Evolutionary conservation across 2,329 filamentous ascomycete genomes (phyloP).

Genomic region (Aspergillus phoenicis): DNA sequence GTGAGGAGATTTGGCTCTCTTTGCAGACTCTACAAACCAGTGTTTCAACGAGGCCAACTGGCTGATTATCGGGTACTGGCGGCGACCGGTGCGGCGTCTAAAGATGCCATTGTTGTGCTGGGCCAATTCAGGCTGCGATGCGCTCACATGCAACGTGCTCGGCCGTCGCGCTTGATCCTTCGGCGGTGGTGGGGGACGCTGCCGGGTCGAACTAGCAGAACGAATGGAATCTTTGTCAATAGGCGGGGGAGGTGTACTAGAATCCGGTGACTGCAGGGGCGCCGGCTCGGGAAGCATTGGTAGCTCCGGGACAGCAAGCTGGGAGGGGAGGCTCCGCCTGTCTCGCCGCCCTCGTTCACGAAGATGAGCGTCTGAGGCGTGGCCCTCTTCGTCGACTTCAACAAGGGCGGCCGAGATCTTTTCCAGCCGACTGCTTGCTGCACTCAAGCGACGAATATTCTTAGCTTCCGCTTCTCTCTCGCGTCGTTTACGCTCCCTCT

Average conservation of each 20-base stretch:
- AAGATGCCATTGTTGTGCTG: slow-evolving; percentile 59
- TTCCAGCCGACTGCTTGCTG: slow-evolving; percentile 83
- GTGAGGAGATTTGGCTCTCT: slow-evolving; percentile 62
- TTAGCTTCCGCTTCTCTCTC: slow-evolving; percentile 82
- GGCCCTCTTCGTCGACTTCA: slow-evolving; percentile 77
- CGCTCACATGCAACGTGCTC: slow-evolving; percentile 84
- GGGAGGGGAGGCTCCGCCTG: slow-evolving; percentile 68
- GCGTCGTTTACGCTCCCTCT: slow-evolving; percentile 78
- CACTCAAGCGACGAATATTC: slow-evolving; percentile 78
- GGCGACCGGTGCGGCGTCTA: slow-evolving; percentile 56
- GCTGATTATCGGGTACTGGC: slow-evolving; percentile 65
- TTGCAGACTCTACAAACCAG: slow-evolving; percentile 70
- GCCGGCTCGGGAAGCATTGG: slow-evolving; percentile 70
- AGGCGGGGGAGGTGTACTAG: slow-evolving; percentile 63
- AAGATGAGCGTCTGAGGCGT: slow-evolving; percentile 56
- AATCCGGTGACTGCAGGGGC: slow-evolving; percentile 37
- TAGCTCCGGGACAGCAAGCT: slow-evolving; percentile 71
- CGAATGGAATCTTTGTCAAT: slow-evolving; percentile 73
- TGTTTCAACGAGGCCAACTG: slow-evolving; percentile 70
- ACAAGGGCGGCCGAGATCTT: slow-evolving; percentile 74
- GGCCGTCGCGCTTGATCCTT: slow-evolving; percentile 80
- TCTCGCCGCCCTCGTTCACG: slow-evolving; percentile 75
- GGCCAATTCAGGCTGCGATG: slow-evolving; percentile 65
- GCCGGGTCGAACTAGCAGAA: slow-evolving; percentile 74
- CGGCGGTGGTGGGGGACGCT: slow-evolving; percentile 78